These are phyloP conservation scores for Cyberlindnera samutprakarnensis DNA, from an alignment of 805 yeast species.

Conservation along the genomic window DNA sequence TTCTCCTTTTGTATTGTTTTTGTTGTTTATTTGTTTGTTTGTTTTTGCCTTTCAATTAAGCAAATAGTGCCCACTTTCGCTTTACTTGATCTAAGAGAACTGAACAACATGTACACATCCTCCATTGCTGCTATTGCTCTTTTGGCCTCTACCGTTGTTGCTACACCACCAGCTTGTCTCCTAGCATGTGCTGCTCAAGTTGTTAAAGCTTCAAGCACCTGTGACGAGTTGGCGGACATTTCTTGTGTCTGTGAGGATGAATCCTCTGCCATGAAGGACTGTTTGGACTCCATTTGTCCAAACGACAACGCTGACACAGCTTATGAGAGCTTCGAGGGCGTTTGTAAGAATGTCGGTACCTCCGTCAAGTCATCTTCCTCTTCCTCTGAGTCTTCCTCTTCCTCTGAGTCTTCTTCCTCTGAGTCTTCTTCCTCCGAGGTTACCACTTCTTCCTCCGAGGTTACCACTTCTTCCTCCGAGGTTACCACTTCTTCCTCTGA, in stretches of 20 bases:
- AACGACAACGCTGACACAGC: constrained; percentile 53
- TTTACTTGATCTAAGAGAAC: too few relatives aligned
- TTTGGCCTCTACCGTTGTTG: constrained; percentile 25
- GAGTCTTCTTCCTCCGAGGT: constrained; percentile 21
- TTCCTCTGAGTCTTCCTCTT: constrained; percentile 25
- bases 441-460: constrained; percentile 16
- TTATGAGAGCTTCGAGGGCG: constrained; percentile 42
- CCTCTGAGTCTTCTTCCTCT: constrained; percentile 23
- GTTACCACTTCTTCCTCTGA: constrained; percentile 15
- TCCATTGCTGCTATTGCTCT: constrained; percentile 13
- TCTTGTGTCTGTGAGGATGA: constrained; percentile 62
- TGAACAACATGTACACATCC: constrained; percentile 6
- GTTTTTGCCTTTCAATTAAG: too few relatives aligned
- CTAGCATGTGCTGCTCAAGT: constrained; percentile 82
- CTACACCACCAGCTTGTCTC: constrained; percentile 88
- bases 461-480: constrained; percentile 19
- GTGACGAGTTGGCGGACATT: constrained; percentile 56
- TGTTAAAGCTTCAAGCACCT: constrained; percentile 41
- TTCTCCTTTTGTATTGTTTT: too few relatives aligned
- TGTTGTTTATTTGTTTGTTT: too few relatives aligned
- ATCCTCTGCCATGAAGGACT: constrained; percentile 42
- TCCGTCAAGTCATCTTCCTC: constrained; percentile 27
- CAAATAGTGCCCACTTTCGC: too few relatives aligned
- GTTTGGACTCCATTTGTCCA: constrained; percentile 69
- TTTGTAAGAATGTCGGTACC: constrained; percentile 44